Base-by-base conservation (phyloP, 2,329 filamentous ascomycete genomes). In the Aspergillus nomiae region DNA sequence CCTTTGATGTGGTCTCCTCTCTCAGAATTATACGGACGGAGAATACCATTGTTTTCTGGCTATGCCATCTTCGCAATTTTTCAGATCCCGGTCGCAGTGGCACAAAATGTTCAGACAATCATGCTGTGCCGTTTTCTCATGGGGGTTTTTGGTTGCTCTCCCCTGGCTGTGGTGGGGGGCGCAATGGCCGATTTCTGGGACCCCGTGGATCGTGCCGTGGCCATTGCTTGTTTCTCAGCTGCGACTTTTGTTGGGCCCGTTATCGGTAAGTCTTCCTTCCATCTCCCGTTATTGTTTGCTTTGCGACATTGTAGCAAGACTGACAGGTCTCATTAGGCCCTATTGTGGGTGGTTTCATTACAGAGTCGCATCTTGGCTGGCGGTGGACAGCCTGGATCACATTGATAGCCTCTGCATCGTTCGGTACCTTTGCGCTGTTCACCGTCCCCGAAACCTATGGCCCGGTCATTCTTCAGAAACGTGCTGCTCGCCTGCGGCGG, bases 361-460 rank as follows among this genome's bases (percentile, higher is more conserved):
- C 80, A 0, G 75, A 82, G 46, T 81, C 76, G 8, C 67, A 80
- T 65, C 79, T 86, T 1, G 83, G 84, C 19, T 87, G 85, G 85
- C 77, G 85, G 21, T 87, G 85, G 84, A 87, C 84, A 0, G 80
- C 80, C 11, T 88, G 85, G 77, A 78, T 87, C 28, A 86, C 83
- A 0, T 69, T 83, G 53, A 86, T 87, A 56, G 78, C 84, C 68
- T 75, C 76, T 1, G 73, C 72, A 10, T 68, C 79, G 5, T 79
- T 85, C 63, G 77, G 78, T 11, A 59, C 76, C 3, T 62, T 84
- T n/a, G 80, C 77, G 0, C 63, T 83, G 16, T 62, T 84, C 32
- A 69, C 82, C n/a, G 73, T 86, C 2, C 82, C 81, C 0, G 85
- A 88, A 70, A 83, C 84, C 0, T 85, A 80, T 41, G 78, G 74